These are phyloP conservation scores for Termitomyces bulborhizus DNA, from an alignment of 768 basidiomycete genomes.

Conservation along the genomic window DNA sequence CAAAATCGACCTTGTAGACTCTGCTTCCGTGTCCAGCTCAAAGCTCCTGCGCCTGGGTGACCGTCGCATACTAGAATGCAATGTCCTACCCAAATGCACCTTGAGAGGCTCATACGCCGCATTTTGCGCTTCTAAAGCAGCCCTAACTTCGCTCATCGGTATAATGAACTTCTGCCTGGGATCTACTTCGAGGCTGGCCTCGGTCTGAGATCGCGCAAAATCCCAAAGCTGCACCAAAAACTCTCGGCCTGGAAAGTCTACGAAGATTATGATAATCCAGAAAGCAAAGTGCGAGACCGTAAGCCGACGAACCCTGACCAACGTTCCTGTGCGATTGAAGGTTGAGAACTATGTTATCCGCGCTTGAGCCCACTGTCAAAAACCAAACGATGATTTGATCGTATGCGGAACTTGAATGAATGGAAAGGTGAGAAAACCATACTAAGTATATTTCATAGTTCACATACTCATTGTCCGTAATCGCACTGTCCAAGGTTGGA, in stretches of 20 bases:
- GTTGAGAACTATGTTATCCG: constrained; percentile 29
- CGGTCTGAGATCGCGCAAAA: constrained; percentile 28
- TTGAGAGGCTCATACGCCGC: constrained; percentile 25
- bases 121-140: constrained; percentile 27
- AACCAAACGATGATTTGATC: constrained; percentile 36
- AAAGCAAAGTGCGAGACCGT: not conserved
- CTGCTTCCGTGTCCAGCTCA: constrained; percentile 34
- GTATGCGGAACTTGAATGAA: constrained; percentile 31
- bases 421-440: constrained; percentile 5
- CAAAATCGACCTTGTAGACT: constrained; percentile 30
- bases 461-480: constrained; percentile 11
- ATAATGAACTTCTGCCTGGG: constrained; percentile 19
- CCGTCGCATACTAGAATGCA: constrained; percentile 36
- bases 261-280: not conserved
- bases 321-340: constrained; percentile 39
- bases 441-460: not conserved
- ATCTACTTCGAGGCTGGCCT: constrained; percentile 8
- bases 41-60: constrained; percentile 41
- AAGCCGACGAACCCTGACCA: constrained; percentile 33
- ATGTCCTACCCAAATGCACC: constrained; percentile 29
- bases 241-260: constrained; percentile 40
- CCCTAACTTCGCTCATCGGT: constrained; percentile 23
- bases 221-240: constrained; percentile 46
- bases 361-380: constrained; percentile 22
- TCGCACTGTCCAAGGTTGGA: constrained; percentile 25